These are phyloP conservation scores for Cutaneotrichosporon cavernicola DNA, from an alignment of 1,284 basidiomycete species.

Conservation along the genomic window DNA sequence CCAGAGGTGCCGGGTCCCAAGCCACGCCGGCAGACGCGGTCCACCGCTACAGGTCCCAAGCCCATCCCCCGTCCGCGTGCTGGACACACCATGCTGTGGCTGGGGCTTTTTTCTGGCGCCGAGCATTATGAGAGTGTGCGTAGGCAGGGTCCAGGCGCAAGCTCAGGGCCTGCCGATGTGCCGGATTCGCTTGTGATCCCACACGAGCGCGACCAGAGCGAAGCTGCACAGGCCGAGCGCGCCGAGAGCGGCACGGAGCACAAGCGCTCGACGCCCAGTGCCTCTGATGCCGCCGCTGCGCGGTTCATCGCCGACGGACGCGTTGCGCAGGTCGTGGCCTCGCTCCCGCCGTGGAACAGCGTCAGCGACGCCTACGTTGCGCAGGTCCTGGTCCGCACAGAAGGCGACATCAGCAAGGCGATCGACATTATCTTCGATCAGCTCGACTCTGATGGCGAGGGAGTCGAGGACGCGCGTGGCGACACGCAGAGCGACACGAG, in stretches of 20 bases:
- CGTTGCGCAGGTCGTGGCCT: constrained; percentile 31
- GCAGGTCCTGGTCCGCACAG: constrained; percentile 35
- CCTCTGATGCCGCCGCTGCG: constrained; percentile 2
- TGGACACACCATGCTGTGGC: constrained; percentile 45
- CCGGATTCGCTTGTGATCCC: constrained; percentile 41
- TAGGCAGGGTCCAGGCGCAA: constrained; percentile 29
- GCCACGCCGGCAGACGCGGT: constrained; percentile 21
- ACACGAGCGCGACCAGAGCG: constrained; percentile 39
- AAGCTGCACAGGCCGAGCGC: constrained; percentile 39
- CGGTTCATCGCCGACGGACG: constrained; percentile 17
- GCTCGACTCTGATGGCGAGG: constrained; percentile 28
- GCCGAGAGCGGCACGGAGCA: constrained; percentile 31
- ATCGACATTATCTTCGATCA: constrained; percentile 46
- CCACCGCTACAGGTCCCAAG: constrained; percentile 19
- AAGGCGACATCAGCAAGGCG: constrained; percentile 41
- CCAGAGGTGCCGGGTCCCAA: not conserved
- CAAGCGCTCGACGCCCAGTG: constrained; percentile 1
- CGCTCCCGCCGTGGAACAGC: constrained; percentile 38
- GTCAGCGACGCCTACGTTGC: constrained; percentile 26
- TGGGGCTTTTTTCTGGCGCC: constrained; percentile 47
- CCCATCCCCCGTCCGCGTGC: constrained; percentile 21
- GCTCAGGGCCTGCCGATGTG: constrained; percentile 42
- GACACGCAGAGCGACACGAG: constrained; percentile 8
- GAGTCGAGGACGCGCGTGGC: constrained; percentile 7
- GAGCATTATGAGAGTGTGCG: constrained; percentile 49